These are phyloP conservation scores for Phyllosticta citriasiana DNA, from an alignment of 2,329 filamentous ascomycete species.

Conservation along the genomic window DNA sequence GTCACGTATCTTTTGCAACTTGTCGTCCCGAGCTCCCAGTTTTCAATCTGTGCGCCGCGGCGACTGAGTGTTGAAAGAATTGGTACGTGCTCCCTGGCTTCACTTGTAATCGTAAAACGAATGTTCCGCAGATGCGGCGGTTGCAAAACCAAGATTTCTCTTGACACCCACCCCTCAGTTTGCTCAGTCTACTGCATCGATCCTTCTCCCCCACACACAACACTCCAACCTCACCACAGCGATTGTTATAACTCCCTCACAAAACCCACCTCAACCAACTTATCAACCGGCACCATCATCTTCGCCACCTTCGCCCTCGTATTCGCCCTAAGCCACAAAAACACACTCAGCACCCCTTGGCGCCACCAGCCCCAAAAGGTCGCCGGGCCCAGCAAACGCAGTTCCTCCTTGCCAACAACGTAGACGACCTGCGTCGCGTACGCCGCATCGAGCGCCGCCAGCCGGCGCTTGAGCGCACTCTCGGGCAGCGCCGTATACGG, in stretches of 20 bases:
- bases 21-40: too few relatives aligned
- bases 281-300: conserved; percentile 48
- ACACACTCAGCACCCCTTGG: conserved; percentile 42
- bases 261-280: conserved; percentile 58
- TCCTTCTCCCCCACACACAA: too few relatives aligned
- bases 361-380: conserved; percentile 16
- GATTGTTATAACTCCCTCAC: conserved; percentile 50
- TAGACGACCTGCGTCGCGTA: conserved; percentile 41
- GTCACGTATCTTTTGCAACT: too few relatives aligned
- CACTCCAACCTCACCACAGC: too few relatives aligned
- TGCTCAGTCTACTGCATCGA: too few relatives aligned
- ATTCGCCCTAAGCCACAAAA: conserved; percentile 58
- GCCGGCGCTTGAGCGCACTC: conserved; percentile 14
- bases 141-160: too few relatives aligned
- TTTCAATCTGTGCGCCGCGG: too few relatives aligned
- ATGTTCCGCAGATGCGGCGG: too few relatives aligned
- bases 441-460: conserved; percentile 31
- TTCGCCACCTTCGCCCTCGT: conserved; percentile 57
- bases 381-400: conserved; percentile 31
- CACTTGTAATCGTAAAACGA: too few relatives aligned
- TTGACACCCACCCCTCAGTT: too few relatives aligned
- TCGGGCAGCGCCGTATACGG: conserved; percentile 7
- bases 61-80: too few relatives aligned
- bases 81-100: too few relatives aligned
- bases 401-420: conserved; percentile 51